Base-by-base conservation (phyloP, 495 filamentous ascomycete species). In the Penicillium daleae region DNA sequence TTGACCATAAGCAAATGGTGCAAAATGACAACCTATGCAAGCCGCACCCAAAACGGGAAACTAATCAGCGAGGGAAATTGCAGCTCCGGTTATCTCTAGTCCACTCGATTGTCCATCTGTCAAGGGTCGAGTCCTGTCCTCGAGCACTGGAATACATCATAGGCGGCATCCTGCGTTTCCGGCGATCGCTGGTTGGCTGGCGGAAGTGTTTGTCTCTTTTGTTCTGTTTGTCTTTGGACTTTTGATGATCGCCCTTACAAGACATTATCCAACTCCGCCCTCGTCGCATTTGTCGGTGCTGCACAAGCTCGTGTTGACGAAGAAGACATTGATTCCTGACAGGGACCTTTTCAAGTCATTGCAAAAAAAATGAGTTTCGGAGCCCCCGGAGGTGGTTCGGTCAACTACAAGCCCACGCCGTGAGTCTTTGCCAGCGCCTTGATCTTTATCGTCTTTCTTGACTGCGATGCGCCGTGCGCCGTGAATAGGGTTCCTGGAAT, bases 331-430 rank as follows among this genome's bases (percentile, higher is more conserved):
- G 8, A 46, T 24, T n/a, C 3, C 12, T 29, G 9, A 17, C 12
- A 13, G 29, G n/a, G 15, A 6, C 3, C 1, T 6, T 27, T 13
- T 10, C 19, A 13, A 51, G 48, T 21, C 26, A 4, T 24, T 26
- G n/a, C 9, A 27, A 17, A 62, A 17, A 62, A 29, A 35, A 84
- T 85, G 82, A 80, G 80, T 68, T 96, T 95, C 74, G 93, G 93
- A 67, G 84, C 84, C 56, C 93, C 93, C 6, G 93, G 93, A 60
- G 84, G 88, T 62, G 82, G 87, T 37, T 84, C 88, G 48, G 83
- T 85, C 24, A 83, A 87, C 62, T 75, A 76, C 54, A 96, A 93
- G 71, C 93, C 93, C 37, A 82, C 80, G 17, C 93, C 93, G 87
- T 94, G 80, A 80, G 90, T 85, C 39, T 56, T 22, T 51, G 52